phyloP scores from a whole-genome alignment of 2,329 filamentous ascomycete species.

The Chaetomiaceae sp. region DNA sequence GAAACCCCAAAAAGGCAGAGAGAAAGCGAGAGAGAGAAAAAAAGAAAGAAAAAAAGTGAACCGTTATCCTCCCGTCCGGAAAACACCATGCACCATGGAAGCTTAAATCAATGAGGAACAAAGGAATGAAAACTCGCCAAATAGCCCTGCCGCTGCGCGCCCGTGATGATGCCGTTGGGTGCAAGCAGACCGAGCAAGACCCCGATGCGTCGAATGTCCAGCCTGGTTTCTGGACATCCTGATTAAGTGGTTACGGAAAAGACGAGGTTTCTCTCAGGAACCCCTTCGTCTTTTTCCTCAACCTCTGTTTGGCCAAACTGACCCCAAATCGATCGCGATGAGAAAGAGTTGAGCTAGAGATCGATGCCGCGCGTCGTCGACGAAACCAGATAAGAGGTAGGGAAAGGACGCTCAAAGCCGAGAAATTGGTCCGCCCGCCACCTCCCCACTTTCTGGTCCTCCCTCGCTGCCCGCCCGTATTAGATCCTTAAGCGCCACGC shows the following conservation, averaged over 20 bases:
- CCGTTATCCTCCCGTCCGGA: neutral
- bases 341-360: neutral
- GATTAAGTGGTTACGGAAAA: neutral
- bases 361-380: neutral
- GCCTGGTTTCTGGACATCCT: constrained; percentile 13
- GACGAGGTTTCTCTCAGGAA: neutral
- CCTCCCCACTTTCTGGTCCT: too few relatives aligned
- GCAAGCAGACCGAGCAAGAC: neutral
- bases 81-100: constrained; percentile 11
- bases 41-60: neutral
- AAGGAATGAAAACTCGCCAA: neutral
- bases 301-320: neutral
- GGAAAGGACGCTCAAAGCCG: too few relatives aligned
- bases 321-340: neutral
- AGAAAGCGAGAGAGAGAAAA: neutral
- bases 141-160: neutral
- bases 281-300: neutral
- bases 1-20: neutral
- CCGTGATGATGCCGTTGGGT: neutral
- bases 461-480: neutral
- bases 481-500: constrained; percentile 6
- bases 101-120: neutral
- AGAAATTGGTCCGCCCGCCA: too few relatives aligned
- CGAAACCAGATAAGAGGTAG: neutral
- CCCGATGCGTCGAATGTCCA: constrained; percentile 5